Evolutionary conservation across 306 rosid species (phyloP).

Genomic region (Quercus suber): DNA sequence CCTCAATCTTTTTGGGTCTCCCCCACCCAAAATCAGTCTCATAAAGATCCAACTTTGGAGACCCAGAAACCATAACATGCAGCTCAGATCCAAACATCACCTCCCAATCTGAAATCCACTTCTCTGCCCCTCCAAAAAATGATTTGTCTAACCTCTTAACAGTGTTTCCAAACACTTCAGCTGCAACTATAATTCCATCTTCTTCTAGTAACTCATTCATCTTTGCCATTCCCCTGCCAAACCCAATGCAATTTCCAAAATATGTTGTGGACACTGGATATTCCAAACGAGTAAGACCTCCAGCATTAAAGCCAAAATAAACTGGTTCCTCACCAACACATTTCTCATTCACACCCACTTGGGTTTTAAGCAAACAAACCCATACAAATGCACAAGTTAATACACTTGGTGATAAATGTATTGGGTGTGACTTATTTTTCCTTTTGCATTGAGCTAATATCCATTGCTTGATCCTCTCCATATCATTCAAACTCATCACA

Average conservation of each 20-base stretch:
- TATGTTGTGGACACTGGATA: slow-evolving; percentile 21
- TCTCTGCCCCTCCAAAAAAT: slow-evolving; percentile 33
- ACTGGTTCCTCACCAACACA: not conserved
- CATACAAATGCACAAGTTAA: slow-evolving; percentile 42
- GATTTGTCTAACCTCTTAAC: slow-evolving; percentile 33
- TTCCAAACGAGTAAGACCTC: slow-evolving; percentile 44
- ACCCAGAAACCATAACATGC: slow-evolving; percentile 38
- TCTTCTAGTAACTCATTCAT: slow-evolving; percentile 30
- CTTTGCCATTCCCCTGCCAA: slow-evolving; percentile 25
- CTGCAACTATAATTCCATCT: slow-evolving; percentile 40
- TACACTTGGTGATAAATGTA: slow-evolving; percentile 40
- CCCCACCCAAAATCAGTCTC: slow-evolving; percentile 56
- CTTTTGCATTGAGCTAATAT: slow-evolving; percentile 24
- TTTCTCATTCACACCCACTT: not conserved
- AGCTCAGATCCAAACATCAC: slow-evolving; percentile 30
- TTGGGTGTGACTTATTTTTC: slow-evolving; percentile 14
- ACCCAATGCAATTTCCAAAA: slow-evolving; percentile 45
- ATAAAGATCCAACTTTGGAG: slow-evolving; percentile 55
- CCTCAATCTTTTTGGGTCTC: slow-evolving; percentile 41
- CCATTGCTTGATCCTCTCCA: slow-evolving; percentile 32
- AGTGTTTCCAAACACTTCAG: slow-evolving; percentile 33
- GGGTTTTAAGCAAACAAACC: slow-evolving; percentile 41
- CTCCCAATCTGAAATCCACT: slow-evolving; percentile 49
- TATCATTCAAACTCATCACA: slow-evolving; percentile 14
- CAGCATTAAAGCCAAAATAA: slow-evolving; percentile 47